Evolutionary conservation across 805 yeast species (phyloP).

Genomic region (Priceomyces carsonii): DNA sequence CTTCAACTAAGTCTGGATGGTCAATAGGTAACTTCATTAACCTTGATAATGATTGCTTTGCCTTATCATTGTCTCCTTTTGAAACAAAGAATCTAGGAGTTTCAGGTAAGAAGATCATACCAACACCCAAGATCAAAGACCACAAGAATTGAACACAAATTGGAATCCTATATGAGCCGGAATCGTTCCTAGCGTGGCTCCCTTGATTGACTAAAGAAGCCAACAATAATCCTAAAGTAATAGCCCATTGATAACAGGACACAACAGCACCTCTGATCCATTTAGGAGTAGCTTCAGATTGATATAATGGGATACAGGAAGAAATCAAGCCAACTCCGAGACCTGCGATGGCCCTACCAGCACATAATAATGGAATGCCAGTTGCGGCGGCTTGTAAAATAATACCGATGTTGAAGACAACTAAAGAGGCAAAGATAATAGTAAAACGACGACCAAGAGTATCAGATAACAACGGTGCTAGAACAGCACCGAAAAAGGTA

Average conservation of each 20-base stretch:
- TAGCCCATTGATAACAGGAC: conserved; percentile 40
- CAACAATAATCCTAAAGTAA: conserved; percentile 38
- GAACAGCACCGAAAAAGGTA: conserved; percentile 40
- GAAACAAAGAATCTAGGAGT: conserved; percentile 48
- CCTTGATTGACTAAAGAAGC: conserved; percentile 40
- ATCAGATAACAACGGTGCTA: conserved; percentile 37
- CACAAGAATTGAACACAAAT: conserved; percentile 40
- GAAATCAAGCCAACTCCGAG: conserved; percentile 43
- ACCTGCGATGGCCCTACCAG: conserved; percentile 41
- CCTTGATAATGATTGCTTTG: conserved; percentile 32
- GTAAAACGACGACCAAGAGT: conserved; percentile 41
- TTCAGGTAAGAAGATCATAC: conserved; percentile 40
- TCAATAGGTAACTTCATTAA: conserved; percentile 55
- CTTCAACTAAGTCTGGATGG: conserved; percentile 67
- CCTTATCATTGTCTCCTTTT: conserved; percentile 27
- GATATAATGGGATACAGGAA: conserved; percentile 39
- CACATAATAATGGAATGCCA: conserved; percentile 33
- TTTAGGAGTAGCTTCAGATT: conserved; percentile 41
- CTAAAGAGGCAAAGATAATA: conserved; percentile 28
- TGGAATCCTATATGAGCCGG: conserved; percentile 43
- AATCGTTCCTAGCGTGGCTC: conserved; percentile 29
- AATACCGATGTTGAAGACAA: conserved; percentile 39
- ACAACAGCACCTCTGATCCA: conserved; percentile 47
- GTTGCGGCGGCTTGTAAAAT: conserved; percentile 38
- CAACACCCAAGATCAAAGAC: conserved; percentile 32